These are phyloP conservation scores for Oryza longistaminata DNA, from an alignment of 176 grass and related monocot species.

Conservation along the genomic window DNA sequence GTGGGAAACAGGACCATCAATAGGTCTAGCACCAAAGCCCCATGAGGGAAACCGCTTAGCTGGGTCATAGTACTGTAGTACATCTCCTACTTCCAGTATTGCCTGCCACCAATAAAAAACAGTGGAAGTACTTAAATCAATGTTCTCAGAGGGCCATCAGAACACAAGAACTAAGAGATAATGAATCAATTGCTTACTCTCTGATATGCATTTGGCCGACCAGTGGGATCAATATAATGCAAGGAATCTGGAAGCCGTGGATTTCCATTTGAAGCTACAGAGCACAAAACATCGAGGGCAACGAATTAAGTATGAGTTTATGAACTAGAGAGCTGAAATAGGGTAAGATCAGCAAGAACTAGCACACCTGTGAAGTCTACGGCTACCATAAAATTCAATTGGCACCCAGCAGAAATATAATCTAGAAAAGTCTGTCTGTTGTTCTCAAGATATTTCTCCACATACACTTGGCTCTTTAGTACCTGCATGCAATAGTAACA, in stretches of 20 bases:
- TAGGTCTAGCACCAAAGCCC: conserved; percentile 98
- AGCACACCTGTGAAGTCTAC: conserved; percentile 92
- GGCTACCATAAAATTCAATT: conserved; percentile 96
- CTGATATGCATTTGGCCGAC: conserved; percentile 98
- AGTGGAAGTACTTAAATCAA: conserved; percentile 26
- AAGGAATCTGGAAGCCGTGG: conserved; percentile 96
- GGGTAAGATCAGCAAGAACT: conserved; percentile 19
- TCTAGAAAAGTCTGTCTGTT: conserved; percentile 86
- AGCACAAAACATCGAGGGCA: conserved; percentile 30
- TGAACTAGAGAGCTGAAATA: conserved; percentile 18
- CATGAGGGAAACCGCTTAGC: conserved; percentile 81
- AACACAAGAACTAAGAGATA: conserved; percentile 31
- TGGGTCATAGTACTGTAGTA: conserved; percentile 84
- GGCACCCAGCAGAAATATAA: conserved; percentile 82
- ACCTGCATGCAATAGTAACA: conserved; percentile 54
- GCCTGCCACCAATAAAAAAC: conserved; percentile 52
- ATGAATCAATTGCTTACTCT: conserved; percentile 64
- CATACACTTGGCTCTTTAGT: conserved; percentile 81
- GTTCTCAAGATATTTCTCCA: conserved; percentile 78
- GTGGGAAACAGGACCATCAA: conserved; percentile 95
- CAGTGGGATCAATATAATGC: conserved; percentile 98
- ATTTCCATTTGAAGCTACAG: conserved; percentile 98
- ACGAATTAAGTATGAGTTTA: conserved; percentile 13
- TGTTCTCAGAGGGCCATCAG: conserved; percentile 32
- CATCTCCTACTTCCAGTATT: conserved; percentile 92